Percentiles rank a stretch among this genome's conserved stretches.
Evolutionary conservation across 2,329 filamentous ascomycete genomes (phyloP).

Genomic region (Alternaria sp.): DNA sequence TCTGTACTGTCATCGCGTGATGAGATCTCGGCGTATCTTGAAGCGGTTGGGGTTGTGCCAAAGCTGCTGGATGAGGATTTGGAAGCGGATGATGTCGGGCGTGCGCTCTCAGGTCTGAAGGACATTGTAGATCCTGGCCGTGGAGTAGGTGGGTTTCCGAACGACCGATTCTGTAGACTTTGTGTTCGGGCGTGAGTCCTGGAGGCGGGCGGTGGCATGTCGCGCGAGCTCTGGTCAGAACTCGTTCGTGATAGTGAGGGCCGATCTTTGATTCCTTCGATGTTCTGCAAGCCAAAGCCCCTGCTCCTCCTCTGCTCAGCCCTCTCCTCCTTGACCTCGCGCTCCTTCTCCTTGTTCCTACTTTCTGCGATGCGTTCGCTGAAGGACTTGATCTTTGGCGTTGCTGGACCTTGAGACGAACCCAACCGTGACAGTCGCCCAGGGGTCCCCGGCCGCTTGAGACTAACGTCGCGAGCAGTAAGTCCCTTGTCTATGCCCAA

Average conservation of each 20-base stretch:
- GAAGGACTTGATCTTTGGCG: constrained; percentile 67
- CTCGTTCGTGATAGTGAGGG: constrained; percentile 36
- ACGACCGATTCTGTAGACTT: constrained; percentile 19
- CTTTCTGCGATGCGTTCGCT: constrained; percentile 85
- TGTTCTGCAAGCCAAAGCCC: constrained; percentile 50
- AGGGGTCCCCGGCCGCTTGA: constrained; percentile 66
- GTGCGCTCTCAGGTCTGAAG: constrained; percentile 28
- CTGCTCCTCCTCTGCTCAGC: constrained; percentile 54
- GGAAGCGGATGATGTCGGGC: constrained; percentile 32
- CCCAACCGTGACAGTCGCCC: constrained; percentile 49
- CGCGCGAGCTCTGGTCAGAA: constrained; percentile 38
- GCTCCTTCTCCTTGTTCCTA: constrained; percentile 55
- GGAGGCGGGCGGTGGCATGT: constrained; percentile 25
- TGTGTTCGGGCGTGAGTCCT: constrained; percentile 25
- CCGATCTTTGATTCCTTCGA: constrained; percentile 37
- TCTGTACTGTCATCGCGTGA: constrained; percentile 61
- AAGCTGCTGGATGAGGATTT: constrained; percentile 34
- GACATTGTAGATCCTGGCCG: constrained; percentile 37
- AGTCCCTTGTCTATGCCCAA: constrained; percentile 91
- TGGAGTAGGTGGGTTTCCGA: constrained; percentile 14
- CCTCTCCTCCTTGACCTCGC: constrained; percentile 55
- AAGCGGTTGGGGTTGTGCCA: constrained; percentile 27
- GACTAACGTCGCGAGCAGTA: constrained; percentile 80
- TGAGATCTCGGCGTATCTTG: constrained; percentile 45
- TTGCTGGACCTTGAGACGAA: constrained; percentile 46